Conservation (phyloP, 768 basidiomycete species). For the Xanthoconium purpureum region DNA sequence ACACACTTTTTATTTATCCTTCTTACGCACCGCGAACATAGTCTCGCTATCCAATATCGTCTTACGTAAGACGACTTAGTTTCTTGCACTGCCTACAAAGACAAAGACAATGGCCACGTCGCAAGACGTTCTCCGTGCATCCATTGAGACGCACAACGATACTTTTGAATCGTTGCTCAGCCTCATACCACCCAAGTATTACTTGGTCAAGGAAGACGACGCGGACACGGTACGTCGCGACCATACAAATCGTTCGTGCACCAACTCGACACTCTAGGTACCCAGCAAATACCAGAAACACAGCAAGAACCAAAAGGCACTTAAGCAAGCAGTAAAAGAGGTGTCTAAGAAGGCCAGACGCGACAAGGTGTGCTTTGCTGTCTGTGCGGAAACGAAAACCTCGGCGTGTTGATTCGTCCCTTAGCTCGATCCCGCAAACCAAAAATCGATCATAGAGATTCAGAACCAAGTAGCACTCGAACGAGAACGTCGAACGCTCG, state of each 20-base stretch:
- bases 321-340: constrained; percentile 86
- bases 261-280: constrained; percentile 15
- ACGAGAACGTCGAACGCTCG: constrained; percentile 27
- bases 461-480: constrained; percentile 50
- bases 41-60: not conserved
- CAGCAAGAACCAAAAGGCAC: constrained; percentile 79
- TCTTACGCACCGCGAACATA: no score
- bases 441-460: constrained; percentile 74
- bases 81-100: not conserved
- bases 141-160: constrained; percentile 81
- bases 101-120: constrained; percentile 46
- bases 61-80: not conserved
- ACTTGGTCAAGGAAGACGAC: constrained; percentile 42
- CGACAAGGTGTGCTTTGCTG: constrained; percentile 60
- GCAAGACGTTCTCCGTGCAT: constrained; percentile 46
- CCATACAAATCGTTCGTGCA: not conserved
- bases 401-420: not conserved
- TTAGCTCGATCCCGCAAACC: constrained; percentile 90
- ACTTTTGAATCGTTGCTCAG: constrained; percentile 80
- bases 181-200: constrained; percentile 89
- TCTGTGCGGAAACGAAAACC: not conserved
- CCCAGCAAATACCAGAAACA: constrained; percentile 80
- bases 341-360: constrained; percentile 84
- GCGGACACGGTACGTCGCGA: constrained; percentile 14
- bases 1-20: no score